Conservation (phyloP, 2,329 filamentous ascomycete species). For the Microdochium bolleyi region DNA sequence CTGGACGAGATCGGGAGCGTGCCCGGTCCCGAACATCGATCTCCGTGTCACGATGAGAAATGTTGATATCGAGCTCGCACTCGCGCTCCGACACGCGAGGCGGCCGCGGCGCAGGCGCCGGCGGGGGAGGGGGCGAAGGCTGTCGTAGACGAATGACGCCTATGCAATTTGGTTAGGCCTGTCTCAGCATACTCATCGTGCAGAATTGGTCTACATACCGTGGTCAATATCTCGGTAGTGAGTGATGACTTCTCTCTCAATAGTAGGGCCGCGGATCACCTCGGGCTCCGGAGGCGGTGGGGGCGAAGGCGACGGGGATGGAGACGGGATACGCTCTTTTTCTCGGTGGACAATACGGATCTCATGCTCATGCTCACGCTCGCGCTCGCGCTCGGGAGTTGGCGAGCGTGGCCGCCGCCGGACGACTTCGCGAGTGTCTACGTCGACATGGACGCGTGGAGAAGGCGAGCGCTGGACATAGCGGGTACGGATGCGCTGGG, state of each 20-base stretch:
- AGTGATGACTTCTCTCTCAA: conserved; percentile 83
- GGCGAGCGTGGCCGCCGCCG: conserved; percentile 22
- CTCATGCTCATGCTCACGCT: conserved; percentile 16
- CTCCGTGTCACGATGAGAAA: conserved; percentile 45
- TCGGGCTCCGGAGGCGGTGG: conserved; percentile 53
- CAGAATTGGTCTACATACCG: conserved; percentile 42
- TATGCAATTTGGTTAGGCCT: conserved; percentile 16
- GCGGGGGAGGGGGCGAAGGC: conserved; percentile 39
- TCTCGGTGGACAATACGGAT: conserved; percentile 38
- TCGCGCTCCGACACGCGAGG: conserved; percentile 39
- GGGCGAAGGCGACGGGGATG: conserved; percentile 37
- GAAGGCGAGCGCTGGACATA: conserved; percentile 31
- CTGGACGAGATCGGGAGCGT: conserved; percentile 24
- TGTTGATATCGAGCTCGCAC: conserved; percentile 55
- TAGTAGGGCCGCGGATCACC: conserved; percentile 66
- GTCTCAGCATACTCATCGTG: conserved; percentile 1
- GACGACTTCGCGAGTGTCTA: conserved; percentile 17
- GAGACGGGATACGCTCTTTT: conserved; percentile 32
- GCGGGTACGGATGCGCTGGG: conserved; percentile 29
- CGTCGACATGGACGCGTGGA: conserved; percentile 12
- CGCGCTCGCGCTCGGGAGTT: conserved; percentile 32
- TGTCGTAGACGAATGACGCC: conserved; percentile 34
- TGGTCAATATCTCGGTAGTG: conserved; percentile 85
- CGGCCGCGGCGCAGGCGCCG: conserved; percentile 38
- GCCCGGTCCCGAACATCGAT: conserved; percentile 44